These are phyloP conservation scores for Cytospora schulzeri DNA, from an alignment of 2,329 filamentous ascomycete genomes.

Conservation along the genomic window DNA sequence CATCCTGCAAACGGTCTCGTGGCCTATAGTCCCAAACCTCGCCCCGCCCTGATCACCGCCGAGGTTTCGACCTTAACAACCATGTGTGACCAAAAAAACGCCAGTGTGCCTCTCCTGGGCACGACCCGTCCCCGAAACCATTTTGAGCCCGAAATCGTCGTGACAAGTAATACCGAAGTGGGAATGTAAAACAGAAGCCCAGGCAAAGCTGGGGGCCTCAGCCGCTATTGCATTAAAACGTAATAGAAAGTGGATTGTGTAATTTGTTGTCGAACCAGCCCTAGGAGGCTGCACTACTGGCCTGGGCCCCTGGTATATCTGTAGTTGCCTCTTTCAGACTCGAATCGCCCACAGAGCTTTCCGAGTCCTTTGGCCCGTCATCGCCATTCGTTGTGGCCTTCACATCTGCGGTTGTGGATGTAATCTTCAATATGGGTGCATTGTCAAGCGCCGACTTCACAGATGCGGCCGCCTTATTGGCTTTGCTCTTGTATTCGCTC, in stretches of 20 bases:
- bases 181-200: slow-evolving; percentile 21
- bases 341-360: not conserved
- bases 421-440: slow-evolving; percentile 47
- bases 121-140: slow-evolving; percentile 10
- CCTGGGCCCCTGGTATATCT: not conserved
- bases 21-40: slow-evolving; percentile 1
- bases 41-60: too few relatives aligned
- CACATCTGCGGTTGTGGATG: slow-evolving; percentile 41
- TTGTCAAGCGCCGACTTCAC: slow-evolving; percentile 14
- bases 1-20: slow-evolving; percentile 19
- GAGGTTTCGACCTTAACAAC: slow-evolving; percentile 12
- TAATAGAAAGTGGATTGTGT: slow-evolving; percentile 14
- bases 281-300: not conserved
- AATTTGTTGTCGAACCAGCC: not conserved
- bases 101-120: slow-evolving; percentile 17
- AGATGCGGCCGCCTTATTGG: slow-evolving; percentile 54
- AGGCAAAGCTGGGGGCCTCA: slow-evolving; percentile 12
- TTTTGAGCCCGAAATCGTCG: slow-evolving; percentile 22
- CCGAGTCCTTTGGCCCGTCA: slow-evolving; percentile 1
- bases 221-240: slow-evolving; percentile 19
- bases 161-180: slow-evolving; percentile 14
- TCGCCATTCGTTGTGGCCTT: slow-evolving; percentile 39
- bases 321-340: slow-evolving; percentile 2
- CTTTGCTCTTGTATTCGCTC: slow-evolving; percentile 65
- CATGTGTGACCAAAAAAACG: slow-evolving; percentile 21